Percentiles rank a stretch among this genome's conserved stretches.
Conservation (phyloP, 495 filamentous ascomycete species). For the Corynascus novoguineensis region DNA sequence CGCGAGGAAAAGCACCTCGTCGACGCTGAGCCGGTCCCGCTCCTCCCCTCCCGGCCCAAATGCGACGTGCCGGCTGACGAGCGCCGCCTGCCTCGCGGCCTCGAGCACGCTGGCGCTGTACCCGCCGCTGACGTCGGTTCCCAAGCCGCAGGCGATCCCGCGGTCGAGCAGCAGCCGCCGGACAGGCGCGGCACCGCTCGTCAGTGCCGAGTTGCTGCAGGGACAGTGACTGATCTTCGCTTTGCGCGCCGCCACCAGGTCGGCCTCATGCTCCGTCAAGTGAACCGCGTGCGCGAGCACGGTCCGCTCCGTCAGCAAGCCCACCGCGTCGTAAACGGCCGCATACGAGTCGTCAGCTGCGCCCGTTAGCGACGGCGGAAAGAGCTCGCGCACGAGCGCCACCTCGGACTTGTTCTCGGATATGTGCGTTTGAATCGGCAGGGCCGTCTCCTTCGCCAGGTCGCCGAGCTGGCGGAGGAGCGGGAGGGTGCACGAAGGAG, state of each 20-base stretch:
- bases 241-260: conserved; percentile 52
- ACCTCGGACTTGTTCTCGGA: conserved; percentile 75
- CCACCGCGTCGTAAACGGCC: conserved; percentile 67
- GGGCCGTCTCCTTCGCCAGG: conserved; percentile 50
- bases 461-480: conserved; percentile 57
- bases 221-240: conserved; percentile 81
- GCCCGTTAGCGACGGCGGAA: conserved; percentile 45
- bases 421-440: conserved; percentile 87
- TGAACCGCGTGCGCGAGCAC: conserved; percentile 87
- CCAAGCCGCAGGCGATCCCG: conserved; percentile 74
- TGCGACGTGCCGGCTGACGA: conserved; percentile 65
- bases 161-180: conserved; percentile 64
- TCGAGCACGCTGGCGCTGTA: conserved; percentile 74
- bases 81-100: conserved; percentile 67
- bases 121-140: conserved; percentile 85
- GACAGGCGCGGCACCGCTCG: conserved; percentile 67
- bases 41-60: conserved; percentile 36
- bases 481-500: conserved; percentile 61
- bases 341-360: conserved; percentile 54
- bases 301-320: conserved; percentile 63
- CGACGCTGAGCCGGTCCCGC: conserved; percentile 60
- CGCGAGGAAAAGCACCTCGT: conserved; percentile 82
- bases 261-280: conserved; percentile 57
- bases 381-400: conserved; percentile 60
- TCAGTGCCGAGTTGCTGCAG: conserved; percentile 72